phyloP scores from a whole-genome alignment of 108 stramenopile genomes.

The Pseudonitzschia multistriata region DNA sequence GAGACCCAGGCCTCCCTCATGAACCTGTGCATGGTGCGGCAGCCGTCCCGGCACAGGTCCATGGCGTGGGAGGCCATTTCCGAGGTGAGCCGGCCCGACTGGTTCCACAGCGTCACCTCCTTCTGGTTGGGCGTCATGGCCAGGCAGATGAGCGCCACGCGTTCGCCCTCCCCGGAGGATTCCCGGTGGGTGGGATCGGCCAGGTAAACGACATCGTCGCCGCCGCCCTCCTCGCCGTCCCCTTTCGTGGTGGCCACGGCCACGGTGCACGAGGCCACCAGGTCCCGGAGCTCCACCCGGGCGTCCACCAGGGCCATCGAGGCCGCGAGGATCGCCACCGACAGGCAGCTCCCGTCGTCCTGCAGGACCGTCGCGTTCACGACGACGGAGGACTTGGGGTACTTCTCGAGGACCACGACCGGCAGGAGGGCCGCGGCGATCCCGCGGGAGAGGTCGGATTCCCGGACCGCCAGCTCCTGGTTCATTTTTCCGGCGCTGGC shows the following conservation, averaged over 20 bases:
- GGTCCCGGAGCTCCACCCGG: constrained; percentile 58
- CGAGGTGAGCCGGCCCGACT: constrained; percentile 56
- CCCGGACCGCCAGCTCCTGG: constrained; percentile 33
- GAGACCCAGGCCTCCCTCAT: constrained; percentile 61
- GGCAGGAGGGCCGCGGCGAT: constrained; percentile 56
- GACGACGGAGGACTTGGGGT: constrained; percentile 56
- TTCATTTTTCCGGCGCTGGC: constrained; percentile 35
- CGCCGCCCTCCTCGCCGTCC: constrained; percentile 5
- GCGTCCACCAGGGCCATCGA: constrained; percentile 76
- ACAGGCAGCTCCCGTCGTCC: constrained; percentile 73
- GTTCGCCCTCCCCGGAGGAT: constrained; percentile 23
- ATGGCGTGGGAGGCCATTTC: constrained; percentile 54
- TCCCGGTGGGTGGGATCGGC: constrained; percentile 76
- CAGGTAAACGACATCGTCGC: constrained; percentile 28
- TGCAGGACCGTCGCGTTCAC: constrained; percentile 74
- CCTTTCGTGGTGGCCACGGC: constrained; percentile 32
- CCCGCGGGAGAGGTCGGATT: constrained; percentile 52
- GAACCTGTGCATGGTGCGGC: constrained; percentile 73
- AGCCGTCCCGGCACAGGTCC: constrained; percentile 75
- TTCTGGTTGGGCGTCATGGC: constrained; percentile 80
- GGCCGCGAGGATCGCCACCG: constrained; percentile 65
- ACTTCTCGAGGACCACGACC: constrained; percentile 38
- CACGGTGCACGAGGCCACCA: constrained; percentile 62
- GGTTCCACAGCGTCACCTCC: constrained; percentile 81
- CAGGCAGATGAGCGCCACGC: constrained; percentile 27